These are phyloP conservation scores for Blumeriella jaapii DNA, from an alignment of 2,329 filamentous ascomycete species.

Conservation along the genomic window DNA sequence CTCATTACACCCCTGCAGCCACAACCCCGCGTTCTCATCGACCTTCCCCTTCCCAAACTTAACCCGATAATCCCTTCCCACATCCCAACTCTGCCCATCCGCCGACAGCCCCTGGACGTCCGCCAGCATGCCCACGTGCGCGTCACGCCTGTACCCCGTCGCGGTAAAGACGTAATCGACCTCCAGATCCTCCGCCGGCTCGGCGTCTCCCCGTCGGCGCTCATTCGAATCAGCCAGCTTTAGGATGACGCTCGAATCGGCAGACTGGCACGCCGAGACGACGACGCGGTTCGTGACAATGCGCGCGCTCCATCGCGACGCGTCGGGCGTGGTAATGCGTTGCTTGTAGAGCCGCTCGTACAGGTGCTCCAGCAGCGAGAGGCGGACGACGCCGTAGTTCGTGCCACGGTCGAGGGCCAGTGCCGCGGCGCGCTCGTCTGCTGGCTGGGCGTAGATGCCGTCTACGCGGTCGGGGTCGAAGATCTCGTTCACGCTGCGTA, in stretches of 20 bases:
- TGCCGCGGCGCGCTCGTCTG: slow-evolving; percentile 44
- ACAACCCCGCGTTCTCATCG: slow-evolving; percentile 60
- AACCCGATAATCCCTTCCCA: slow-evolving; percentile 69
- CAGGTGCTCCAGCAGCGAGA: slow-evolving; percentile 80
- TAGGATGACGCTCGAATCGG: slow-evolving; percentile 12
- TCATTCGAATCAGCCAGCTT: slow-evolving; percentile 22
- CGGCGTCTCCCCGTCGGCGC: slow-evolving; percentile 29
- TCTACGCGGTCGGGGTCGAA: slow-evolving; percentile 86
- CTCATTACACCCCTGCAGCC: slow-evolving; percentile 91
- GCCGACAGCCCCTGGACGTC: slow-evolving; percentile 52
- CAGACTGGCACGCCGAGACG: slow-evolving; percentile 8
- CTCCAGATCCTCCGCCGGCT: slow-evolving; percentile 36
- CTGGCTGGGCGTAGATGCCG: slow-evolving; percentile 56
- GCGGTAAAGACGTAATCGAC: slow-evolving; percentile 75
- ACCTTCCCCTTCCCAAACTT: slow-evolving; percentile 58
- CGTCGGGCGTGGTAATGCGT: slow-evolving; percentile 55
- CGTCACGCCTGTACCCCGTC: slow-evolving; percentile 71
- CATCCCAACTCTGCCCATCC: slow-evolving; percentile 40
- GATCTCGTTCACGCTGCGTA: slow-evolving; percentile 80
- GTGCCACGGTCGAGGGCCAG: slow-evolving; percentile 67
- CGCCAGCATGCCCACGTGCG: slow-evolving; percentile 67
- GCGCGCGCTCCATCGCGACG: slow-evolving; percentile 68
- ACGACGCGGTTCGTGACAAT: slow-evolving; percentile 63
- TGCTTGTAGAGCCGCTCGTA: slow-evolving; percentile 86
- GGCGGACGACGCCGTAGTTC: slow-evolving; percentile 88